Base-by-base conservation (phyloP, 495 filamentous ascomycete species). In the Elaphomyces granulatus region DNA sequence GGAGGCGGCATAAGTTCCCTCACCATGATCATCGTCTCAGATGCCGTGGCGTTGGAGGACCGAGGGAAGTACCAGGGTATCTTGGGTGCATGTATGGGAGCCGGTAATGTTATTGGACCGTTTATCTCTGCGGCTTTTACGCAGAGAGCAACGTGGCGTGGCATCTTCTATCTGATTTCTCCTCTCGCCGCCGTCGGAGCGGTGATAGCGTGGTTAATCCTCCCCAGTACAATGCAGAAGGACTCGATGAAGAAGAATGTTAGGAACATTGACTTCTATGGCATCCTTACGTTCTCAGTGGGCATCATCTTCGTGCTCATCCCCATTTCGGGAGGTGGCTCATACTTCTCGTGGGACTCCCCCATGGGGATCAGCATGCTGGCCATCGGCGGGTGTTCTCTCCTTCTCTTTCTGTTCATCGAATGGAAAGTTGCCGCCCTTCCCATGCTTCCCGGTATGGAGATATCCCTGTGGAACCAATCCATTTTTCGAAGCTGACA, bases 281-380 rank as follows among this genome's bases (percentile, higher is more conserved):
- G 74, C 4, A 47, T 71, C 4, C 31, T 71, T 6, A 56, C 65
- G 1, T 71, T 64, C 4, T 68, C 66, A 0, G 60, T 67, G 21
- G 71, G 63, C 1, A 64, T 78, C 20, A 64, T 78, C 16, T 67
- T 77, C 37, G 35, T 76, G 15, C 56, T 79, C 33, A 75, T 79
- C 43, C 75, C 76, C 12, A 68, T 80, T 20, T 78, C 74, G 9
- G 76, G 74, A 3, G 75, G 72, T 17, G 75, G 77, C 0, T 68
- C 67, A 3, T 72, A 71, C 40, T 79, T 77, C 42, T 49, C 61
- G 3, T 80, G 75, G 75, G 47, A 68, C 36, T 77, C 73, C 2
- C 56, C 72, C 0, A 63, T 78, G 59, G 67, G 78, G 2, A 77
- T 81, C 21, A 65, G 66, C 33, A 77, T 80, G 71, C 61, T 81